A percentile compares a stretch with the other conserved stretches of the same genome.
Evolutionary conservation across 164 flowering plant genomes (phyloP).

Genomic region (Stephania cephalantha): DNA sequence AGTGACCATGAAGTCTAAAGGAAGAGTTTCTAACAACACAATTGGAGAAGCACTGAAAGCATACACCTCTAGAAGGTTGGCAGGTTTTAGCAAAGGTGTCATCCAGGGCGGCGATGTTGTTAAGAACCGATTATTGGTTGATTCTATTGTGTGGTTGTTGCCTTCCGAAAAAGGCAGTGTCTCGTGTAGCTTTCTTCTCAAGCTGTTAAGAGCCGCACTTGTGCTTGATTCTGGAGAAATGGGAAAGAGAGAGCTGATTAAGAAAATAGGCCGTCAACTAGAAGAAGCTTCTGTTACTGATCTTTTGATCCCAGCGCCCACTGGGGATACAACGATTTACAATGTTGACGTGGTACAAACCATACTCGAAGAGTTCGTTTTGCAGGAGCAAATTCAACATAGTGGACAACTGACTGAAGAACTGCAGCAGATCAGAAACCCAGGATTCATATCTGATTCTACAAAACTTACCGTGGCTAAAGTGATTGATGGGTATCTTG

Average conservation of each 20-base stretch:
- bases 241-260: conserved; percentile 47
- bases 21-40: conserved; percentile 36
- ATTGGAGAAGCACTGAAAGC: conserved; percentile 86
- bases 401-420: conserved; percentile 33
- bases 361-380: conserved; percentile 61
- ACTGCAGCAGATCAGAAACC: conserved; percentile 39
- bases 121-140: conserved; percentile 40
- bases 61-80: conserved; percentile 57
- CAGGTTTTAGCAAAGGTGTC: conserved; percentile 55
- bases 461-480: conserved; percentile 84
- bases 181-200: conserved; percentile 68
- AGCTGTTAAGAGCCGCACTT: conserved; percentile 66
- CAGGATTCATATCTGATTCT: conserved; percentile 58
- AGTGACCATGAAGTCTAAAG: conserved; percentile 46
- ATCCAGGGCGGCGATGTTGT: conserved; percentile 33
- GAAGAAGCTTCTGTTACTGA: conserved; percentile 78
- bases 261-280: conserved; percentile 67
- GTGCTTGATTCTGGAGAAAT: conserved; percentile 45
- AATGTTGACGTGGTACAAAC: conserved; percentile 57
- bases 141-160: conserved; percentile 60
- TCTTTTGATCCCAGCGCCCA: conserved; percentile 52
- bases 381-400: conserved; percentile 42
- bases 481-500: conserved; percentile 78
- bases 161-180: conserved; percentile 67
- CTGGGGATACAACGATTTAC: conserved; percentile 43